These are phyloP conservation scores for Starmerella stellata DNA, from an alignment of 805 yeast genomes.

Conservation along the genomic window DNA sequence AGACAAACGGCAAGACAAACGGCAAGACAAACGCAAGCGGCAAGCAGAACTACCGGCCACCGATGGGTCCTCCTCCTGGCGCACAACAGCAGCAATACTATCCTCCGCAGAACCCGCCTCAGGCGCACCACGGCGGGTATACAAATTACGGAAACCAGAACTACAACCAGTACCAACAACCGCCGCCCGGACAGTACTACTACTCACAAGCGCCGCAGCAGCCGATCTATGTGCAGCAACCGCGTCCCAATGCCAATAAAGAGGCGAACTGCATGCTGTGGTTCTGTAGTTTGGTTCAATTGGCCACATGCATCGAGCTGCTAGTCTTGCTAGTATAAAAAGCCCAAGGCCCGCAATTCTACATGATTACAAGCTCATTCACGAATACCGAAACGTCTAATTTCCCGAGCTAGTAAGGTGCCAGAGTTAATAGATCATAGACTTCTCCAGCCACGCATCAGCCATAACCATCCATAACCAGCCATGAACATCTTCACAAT, in stretches of 20 bases:
- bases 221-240: constrained; percentile 13
- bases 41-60: not conserved
- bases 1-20: not conserved
- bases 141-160: constrained; percentile 1
- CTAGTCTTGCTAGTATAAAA: constrained; percentile 4
- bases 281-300: constrained; percentile 12
- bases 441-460: too few relatives aligned
- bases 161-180: constrained; percentile 6
- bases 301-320: constrained; percentile 12
- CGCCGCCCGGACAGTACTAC: constrained; percentile 9
- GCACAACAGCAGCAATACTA: too few relatives aligned
- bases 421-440: too few relatives aligned
- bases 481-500: too few relatives aligned
- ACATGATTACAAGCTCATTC: too few relatives aligned
- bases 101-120: too few relatives aligned
- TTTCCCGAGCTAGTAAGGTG: too few relatives aligned
- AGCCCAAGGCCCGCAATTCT: too few relatives aligned
- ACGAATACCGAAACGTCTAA: too few relatives aligned
- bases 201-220: constrained; percentile 9
- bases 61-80: too few relatives aligned
- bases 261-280: constrained; percentile 11
- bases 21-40: not conserved
- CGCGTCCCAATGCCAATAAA: constrained; percentile 3
- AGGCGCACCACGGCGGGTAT: not conserved
- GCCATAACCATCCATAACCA: too few relatives aligned